These are phyloP conservation scores for Cutaneotrichosporon sp. DNA, from an alignment of 1,284 basidiomycete genomes.

Conservation along the genomic window DNA sequence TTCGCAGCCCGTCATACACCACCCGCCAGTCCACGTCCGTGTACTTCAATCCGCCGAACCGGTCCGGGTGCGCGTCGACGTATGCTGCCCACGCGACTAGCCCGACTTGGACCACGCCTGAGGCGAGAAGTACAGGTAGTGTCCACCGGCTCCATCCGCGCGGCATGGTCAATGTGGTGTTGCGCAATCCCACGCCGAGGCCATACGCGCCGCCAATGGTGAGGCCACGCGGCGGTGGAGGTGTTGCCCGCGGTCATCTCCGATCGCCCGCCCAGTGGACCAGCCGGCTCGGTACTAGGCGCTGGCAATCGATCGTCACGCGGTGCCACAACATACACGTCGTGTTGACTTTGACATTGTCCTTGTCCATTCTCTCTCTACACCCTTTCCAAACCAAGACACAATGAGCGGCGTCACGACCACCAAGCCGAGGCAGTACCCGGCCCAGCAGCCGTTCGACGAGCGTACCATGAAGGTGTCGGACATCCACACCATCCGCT, in stretches of 20 bases:
- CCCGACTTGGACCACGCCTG: constrained; percentile 27
- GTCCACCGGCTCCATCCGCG: neutral
- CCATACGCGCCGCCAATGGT: no score
- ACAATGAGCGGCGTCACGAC: constrained; percentile 3
- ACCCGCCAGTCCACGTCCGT: constrained; percentile 97
- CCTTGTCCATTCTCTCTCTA: neutral
- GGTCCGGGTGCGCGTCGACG: constrained; percentile 39
- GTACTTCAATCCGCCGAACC: constrained; percentile 63
- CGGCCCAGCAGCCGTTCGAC: constrained; percentile 60
- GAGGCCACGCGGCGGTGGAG: no score
- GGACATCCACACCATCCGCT: constrained; percentile 69
- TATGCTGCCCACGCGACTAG: constrained; percentile 39
- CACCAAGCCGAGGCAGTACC: constrained; percentile 47
- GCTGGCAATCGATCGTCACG: no score
- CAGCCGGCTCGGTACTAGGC: no score
- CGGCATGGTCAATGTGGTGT: no score
- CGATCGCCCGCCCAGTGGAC: no score
- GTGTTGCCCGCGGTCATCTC: no score
- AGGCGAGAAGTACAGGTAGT: constrained; percentile 14
- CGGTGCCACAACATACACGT: no score
- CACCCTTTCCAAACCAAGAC: neutral
- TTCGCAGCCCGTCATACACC: constrained; percentile 78
- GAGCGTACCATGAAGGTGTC: constrained; percentile 66
- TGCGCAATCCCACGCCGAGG: no score
- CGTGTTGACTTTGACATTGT: neutral